Evolutionary conservation across 352 stramenopile genomes (phyloP).

Genomic region (Halophytophthora polymorphica): DNA sequence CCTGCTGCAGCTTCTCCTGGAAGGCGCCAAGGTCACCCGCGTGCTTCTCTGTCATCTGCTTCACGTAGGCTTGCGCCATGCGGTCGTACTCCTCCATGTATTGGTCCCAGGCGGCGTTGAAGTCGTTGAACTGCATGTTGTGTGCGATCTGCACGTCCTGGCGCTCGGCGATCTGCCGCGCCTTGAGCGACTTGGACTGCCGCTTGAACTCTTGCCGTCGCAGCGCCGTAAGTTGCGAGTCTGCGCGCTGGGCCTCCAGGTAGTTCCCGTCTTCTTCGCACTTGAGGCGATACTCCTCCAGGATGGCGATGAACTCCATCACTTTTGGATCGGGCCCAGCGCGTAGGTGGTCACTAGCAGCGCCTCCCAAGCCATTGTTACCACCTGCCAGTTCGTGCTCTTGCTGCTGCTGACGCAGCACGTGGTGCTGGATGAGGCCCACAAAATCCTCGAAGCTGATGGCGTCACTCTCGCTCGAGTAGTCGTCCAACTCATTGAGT

Average conservation of each 20-base stretch:
- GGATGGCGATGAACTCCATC: constrained; percentile 91
- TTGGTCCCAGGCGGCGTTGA: constrained; percentile 93
- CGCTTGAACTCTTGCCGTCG: constrained; percentile 91
- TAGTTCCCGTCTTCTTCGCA: constrained; percentile 95
- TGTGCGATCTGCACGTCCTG: constrained; percentile 95
- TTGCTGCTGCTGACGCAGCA: constrained; percentile 30
- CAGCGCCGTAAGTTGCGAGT: constrained; percentile 85
- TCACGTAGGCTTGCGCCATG: constrained; percentile 93
- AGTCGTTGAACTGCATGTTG: constrained; percentile 95
- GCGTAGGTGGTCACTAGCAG: constrained; percentile 36
- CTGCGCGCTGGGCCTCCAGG: constrained; percentile 87
- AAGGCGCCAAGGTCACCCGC: constrained; percentile 79
- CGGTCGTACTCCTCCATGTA: constrained; percentile 95
- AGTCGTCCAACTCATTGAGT: constrained; percentile 68
- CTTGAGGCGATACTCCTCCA: constrained; percentile 93
- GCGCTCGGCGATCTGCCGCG: constrained; percentile 88
- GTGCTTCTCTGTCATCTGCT: constrained; percentile 94
- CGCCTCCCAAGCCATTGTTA: not conserved
- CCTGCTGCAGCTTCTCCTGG: constrained; percentile 85
- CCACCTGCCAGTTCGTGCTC: constrained; percentile 37
- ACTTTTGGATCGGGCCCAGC: constrained; percentile 88
- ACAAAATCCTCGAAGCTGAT: constrained; percentile 73
- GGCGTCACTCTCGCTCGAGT: constrained; percentile 38
- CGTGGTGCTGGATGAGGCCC: constrained; percentile 43
- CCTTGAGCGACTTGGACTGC: constrained; percentile 89